Conservation (phyloP, 192 early-diverging fungal species). For the Haplosporangium gracile region DNA sequence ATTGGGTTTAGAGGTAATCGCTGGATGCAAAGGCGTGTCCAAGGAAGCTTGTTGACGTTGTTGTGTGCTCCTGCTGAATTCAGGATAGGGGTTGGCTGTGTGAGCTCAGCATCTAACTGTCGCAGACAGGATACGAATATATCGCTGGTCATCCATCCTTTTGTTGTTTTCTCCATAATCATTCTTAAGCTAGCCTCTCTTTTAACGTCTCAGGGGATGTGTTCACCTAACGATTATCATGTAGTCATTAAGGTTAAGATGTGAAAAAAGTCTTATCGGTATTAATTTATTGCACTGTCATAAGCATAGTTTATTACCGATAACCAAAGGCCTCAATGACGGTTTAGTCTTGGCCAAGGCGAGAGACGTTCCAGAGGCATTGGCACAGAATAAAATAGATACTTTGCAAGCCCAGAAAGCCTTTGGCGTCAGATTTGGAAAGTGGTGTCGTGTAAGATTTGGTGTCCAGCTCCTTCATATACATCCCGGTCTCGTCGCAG, state of each 20-base stretch:
- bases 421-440: conserved; percentile 17
- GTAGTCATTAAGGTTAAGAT: neutral
- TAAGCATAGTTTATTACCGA: neutral
- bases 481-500: conserved; percentile 19
- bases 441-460: conserved; percentile 12
- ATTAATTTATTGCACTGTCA: neutral
- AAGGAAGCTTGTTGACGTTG: conserved; percentile 12
- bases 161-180: neutral
- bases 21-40: conserved; percentile 19
- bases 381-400: conserved; percentile 29
- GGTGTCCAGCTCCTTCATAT: conserved; percentile 18
- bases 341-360: neutral
- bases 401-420: conserved; percentile 15
- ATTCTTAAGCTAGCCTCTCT: neutral
- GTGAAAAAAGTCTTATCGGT: neutral
- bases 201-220: conserved; percentile 11
- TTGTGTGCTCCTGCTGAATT: conserved; percentile 11
- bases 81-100: conserved; percentile 11
- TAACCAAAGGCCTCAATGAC: conserved; percentile 20
- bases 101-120: conserved; percentile 15
- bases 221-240: neutral
- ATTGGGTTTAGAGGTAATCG: conserved; percentile 19
- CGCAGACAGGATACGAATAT: conserved; percentile 13
- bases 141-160: conserved; percentile 26
- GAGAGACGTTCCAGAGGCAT: conserved; percentile 27